These are phyloP conservation scores for Didymella segeticola DNA, from an alignment of 2,329 filamentous ascomycete genomes.

Conservation along the genomic window DNA sequence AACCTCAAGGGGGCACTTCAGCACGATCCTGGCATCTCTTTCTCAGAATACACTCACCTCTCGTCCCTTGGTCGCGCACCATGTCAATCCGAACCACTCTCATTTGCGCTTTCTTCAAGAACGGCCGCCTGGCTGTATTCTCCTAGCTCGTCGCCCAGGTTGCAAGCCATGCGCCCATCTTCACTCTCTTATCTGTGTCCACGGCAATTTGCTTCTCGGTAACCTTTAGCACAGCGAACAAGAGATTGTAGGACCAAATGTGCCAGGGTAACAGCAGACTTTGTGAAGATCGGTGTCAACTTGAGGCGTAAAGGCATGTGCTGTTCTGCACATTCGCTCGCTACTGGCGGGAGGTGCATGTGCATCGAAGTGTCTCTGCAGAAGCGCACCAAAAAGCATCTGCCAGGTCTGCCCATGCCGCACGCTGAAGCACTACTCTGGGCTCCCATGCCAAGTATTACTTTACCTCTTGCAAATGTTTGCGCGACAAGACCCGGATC, in stretches of 20 bases:
- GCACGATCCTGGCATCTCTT: slow-evolving; percentile 7
- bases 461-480: not conserved
- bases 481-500: not conserved
- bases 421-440: slow-evolving; percentile 8
- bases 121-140: slow-evolving; percentile 8
- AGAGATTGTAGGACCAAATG: slow-evolving; percentile 18
- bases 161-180: slow-evolving; percentile 26
- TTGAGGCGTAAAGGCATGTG: slow-evolving; percentile 21
- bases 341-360: not conserved
- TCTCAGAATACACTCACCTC: slow-evolving; percentile 24
- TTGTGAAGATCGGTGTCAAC: slow-evolving; percentile 18
- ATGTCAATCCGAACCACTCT: slow-evolving; percentile 19
- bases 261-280: slow-evolving; percentile 17
- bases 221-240: slow-evolving; percentile 16
- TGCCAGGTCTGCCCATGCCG: slow-evolving; percentile 22
- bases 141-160: slow-evolving; percentile 6
- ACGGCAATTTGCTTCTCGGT: slow-evolving; percentile 18
- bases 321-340: not conserved
- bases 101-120: slow-evolving; percentile 19
- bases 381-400: slow-evolving; percentile 17
- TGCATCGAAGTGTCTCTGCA: slow-evolving; percentile 20
- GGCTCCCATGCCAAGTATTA: not conserved
- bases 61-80: slow-evolving; percentile 5
- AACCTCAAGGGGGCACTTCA: too few relatives aligned
- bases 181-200: slow-evolving; percentile 19